Evolutionary conservation across 164 flowering plant genomes (phyloP).

Genomic region (Kalanchoe fedtschenkoi): DNA sequence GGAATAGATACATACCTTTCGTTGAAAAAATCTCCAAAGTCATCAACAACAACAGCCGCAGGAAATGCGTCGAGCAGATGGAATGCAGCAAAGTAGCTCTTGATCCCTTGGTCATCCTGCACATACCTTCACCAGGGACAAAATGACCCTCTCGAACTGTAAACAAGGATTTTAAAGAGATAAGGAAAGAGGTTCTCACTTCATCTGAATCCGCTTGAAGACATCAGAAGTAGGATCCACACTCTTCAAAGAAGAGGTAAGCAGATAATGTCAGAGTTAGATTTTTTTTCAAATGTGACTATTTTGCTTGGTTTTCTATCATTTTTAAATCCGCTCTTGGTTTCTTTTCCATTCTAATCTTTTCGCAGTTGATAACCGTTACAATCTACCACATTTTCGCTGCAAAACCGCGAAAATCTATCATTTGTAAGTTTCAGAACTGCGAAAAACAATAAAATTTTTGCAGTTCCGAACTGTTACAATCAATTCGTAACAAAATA

Average conservation of each 20-base stretch:
- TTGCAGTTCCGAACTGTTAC: too few species aligned
- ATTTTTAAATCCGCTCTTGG: too few species aligned
- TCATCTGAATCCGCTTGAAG: constrained; percentile 57
- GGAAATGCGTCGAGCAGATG: constrained; percentile 59
- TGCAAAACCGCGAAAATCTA: too few species aligned
- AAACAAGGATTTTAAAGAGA: not conserved
- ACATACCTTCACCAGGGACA: constrained; percentile 41
- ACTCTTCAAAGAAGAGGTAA: constrained; percentile 28
- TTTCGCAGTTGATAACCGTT: too few species aligned
- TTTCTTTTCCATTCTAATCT: too few species aligned
- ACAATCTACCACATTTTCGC: too few species aligned
- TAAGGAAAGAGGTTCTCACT: constrained; percentile 28
- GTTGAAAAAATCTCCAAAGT: constrained; percentile 69
- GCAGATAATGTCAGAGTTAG: not conserved
- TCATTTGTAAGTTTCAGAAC: too few species aligned
- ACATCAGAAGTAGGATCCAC: constrained; percentile 50
- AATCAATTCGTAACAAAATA: too few species aligned
- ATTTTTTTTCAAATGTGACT: too few species aligned
- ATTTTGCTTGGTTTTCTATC: too few species aligned
- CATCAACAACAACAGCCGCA: constrained; percentile 62
- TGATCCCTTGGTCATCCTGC: constrained; percentile 67
- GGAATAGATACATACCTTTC: constrained; percentile 31
- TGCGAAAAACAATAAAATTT: too few species aligned
- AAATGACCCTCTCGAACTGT: too few species aligned
- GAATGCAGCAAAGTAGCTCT: constrained; percentile 83